Conservation (phyloP, 495 filamentous ascomycete species). For the Aspergillus diversus region DNA sequence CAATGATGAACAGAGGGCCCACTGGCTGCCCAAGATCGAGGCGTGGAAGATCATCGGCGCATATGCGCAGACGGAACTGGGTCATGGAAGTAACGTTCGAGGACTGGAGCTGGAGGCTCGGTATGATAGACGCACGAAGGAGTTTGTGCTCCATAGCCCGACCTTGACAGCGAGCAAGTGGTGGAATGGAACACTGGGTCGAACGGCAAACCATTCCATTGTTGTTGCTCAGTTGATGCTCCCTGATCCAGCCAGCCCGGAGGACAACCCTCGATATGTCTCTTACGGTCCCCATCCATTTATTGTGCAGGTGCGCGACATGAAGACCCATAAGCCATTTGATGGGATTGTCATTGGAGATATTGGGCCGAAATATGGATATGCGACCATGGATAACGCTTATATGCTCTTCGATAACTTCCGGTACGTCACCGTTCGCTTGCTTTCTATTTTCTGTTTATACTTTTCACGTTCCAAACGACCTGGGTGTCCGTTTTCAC, state of each 20-base stretch:
- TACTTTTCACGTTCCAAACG: too few relatives aligned
- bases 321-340: slow-evolving; percentile 45
- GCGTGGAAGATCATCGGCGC: slow-evolving; percentile 49
- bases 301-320: slow-evolving; percentile 52
- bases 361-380: slow-evolving; percentile 54
- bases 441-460: too few relatives aligned
- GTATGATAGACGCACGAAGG: slow-evolving; percentile 43
- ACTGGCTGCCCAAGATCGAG: slow-evolving; percentile 52
- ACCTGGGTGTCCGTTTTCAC: too few relatives aligned
- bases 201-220: slow-evolving; percentile 39
- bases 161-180: slow-evolving; percentile 54
- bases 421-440: too few relatives aligned
- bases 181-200: slow-evolving; percentile 54
- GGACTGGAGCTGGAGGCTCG: slow-evolving; percentile 49
- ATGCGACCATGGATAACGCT: slow-evolving; percentile 53
- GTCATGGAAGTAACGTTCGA: slow-evolving; percentile 53
- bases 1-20: slow-evolving; percentile 42
- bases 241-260: slow-evolving; percentile 27
- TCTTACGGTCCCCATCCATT: slow-evolving; percentile 53
- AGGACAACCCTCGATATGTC: slow-evolving; percentile 23
- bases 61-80: slow-evolving; percentile 53
- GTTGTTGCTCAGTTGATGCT: slow-evolving; percentile 46
- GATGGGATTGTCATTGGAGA: slow-evolving; percentile 52
- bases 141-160: slow-evolving; percentile 53
- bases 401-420: slow-evolving; percentile 55